A percentile compares a stretch with the other conserved stretches of the same genome.
phyloP scores from a whole-genome alignment of 768 basidiomycete genomes.

The Saitozyma podzolica region DNA sequence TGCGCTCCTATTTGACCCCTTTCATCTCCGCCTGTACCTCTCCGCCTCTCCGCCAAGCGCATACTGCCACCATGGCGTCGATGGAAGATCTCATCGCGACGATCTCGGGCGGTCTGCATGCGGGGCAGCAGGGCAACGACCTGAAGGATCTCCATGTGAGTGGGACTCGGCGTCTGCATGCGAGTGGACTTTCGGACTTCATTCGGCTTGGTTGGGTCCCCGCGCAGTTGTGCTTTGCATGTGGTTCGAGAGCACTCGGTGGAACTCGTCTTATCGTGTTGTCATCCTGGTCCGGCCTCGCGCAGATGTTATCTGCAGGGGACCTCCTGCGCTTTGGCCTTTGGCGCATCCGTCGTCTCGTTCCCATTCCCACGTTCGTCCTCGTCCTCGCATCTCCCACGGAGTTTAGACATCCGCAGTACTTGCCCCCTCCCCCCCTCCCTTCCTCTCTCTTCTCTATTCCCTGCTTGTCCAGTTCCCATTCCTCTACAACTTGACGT shows the following conservation, averaged over 20 bases:
- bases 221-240: no score
- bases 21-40: no score
- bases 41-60: no score
- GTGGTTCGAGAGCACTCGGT: no score
- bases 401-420: background rate
- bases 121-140: constrained; percentile 35
- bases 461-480: no score
- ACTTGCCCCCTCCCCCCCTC: background rate
- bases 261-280: background rate
- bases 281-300: background rate
- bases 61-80: constrained; percentile 34
- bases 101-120: constrained; percentile 27
- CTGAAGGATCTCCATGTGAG: constrained; percentile 41
- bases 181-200: background rate
- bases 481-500: no score
- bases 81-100: constrained; percentile 47
- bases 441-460: no score
- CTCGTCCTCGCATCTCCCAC: no score
- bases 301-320: background rate
- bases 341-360: background rate
- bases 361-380: no score
- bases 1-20: no score
- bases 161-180: background rate
- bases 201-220: no score
- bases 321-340: no score